Evolutionary conservation across 2,329 filamentous ascomycete species (phyloP).

Genomic region (Talaromyces sp.): DNA sequence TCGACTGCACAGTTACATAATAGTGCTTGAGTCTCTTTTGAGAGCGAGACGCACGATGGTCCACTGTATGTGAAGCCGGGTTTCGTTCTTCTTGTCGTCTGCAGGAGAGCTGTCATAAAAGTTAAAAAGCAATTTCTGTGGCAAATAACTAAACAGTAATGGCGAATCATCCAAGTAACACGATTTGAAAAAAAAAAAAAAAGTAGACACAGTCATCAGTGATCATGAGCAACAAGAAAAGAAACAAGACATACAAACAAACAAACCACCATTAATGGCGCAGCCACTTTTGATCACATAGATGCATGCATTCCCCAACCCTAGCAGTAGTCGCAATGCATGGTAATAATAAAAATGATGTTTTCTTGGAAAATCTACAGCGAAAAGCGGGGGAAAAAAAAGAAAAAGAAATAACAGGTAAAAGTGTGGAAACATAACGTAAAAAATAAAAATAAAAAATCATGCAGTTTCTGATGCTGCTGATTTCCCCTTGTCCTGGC

Average conservation of each 20-base stretch:
- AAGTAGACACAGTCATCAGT: no score
- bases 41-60: background rate
- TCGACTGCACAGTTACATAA: background rate
- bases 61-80: background rate
- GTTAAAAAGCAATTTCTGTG: background rate
- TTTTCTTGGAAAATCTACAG: background rate
- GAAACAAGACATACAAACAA: background rate
- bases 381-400: no score
- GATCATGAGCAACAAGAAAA: background rate
- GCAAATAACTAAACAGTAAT: background rate
- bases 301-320: background rate
- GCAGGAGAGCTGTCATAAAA: background rate
- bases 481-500: constrained; percentile 19
- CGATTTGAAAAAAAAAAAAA: no score
- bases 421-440: background rate
- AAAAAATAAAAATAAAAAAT: background rate
- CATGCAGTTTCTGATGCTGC: background rate
- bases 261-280: background rate
- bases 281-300: background rate
- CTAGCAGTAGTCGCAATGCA: background rate
- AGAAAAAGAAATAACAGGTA: background rate
- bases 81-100: background rate
- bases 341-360: background rate
- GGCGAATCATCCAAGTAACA: no score
- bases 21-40: background rate